Conservation (phyloP, 2,329 filamentous ascomycete genomes). For the Xylariales sp. region DNA sequence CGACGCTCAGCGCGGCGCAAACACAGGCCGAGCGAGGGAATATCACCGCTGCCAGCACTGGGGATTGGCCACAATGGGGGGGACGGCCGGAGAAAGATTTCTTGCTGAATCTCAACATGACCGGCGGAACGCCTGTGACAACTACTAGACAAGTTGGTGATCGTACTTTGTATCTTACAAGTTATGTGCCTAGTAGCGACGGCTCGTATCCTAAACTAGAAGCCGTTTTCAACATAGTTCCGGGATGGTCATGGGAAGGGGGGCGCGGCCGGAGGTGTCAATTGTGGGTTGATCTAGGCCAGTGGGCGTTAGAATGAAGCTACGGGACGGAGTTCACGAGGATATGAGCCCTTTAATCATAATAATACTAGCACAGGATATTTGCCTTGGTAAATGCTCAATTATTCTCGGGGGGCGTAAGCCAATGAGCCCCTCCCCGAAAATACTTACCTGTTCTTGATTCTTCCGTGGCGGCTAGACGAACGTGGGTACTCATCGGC, state of each 20-base stretch:
- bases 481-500: background rate
- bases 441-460: background rate
- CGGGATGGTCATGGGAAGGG: conserved; percentile 61
- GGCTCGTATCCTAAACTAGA: conserved; percentile 42
- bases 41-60: conserved; percentile 45
- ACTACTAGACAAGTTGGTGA: conserved; percentile 33
- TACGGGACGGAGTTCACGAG: background rate
- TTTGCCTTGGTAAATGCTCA: background rate
- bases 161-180: conserved; percentile 45
- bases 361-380: background rate
- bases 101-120: conserved; percentile 60
- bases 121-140: conserved; percentile 52
- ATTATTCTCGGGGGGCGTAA: background rate
- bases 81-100: conserved; percentile 49
- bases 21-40: conserved; percentile 46
- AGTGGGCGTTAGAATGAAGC: conserved; percentile 33
- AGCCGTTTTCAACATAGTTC: conserved; percentile 52
- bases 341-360: background rate
- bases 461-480: background rate
- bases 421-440: too few relatives aligned
- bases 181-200: conserved; percentile 38
- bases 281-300: conserved; percentile 54
- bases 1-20: conserved; percentile 52
- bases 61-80: conserved; percentile 53
- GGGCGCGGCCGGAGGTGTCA: conserved; percentile 59